Conservation (phyloP, 2,329 filamentous ascomycete species). For the Penicillium expansum region DNA sequence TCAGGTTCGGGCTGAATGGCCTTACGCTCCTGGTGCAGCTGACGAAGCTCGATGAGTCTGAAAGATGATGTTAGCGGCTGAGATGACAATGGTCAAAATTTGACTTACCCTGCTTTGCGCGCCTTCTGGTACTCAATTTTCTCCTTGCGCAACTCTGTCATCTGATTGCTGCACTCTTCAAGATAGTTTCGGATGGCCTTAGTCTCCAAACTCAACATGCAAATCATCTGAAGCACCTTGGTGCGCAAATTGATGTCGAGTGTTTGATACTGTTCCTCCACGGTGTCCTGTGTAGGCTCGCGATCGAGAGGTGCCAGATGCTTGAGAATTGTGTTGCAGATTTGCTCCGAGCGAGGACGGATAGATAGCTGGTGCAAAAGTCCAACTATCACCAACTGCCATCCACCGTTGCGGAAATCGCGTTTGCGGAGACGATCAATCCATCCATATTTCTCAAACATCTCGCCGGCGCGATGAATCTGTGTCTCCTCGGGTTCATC, state of each 20-base stretch:
- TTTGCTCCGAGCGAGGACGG: conserved; percentile 64
- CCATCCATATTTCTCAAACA: conserved; percentile 75
- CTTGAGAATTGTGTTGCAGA: conserved; percentile 74
- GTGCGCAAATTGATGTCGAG: conserved; percentile 83
- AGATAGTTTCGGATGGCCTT: conserved; percentile 84
- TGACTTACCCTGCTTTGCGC: conserved; percentile 59
- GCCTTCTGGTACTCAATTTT: conserved; percentile 90
- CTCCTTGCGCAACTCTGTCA: conserved; percentile 92
- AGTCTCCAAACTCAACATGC: conserved; percentile 80
- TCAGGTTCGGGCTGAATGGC: conserved; percentile 46
- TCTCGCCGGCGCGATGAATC: conserved; percentile 63
- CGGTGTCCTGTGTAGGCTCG: conserved; percentile 73
- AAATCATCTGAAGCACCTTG: conserved; percentile 77
- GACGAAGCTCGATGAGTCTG: conserved; percentile 46
- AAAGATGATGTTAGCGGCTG: conserved; percentile 11
- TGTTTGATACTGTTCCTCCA: conserved; percentile 66
- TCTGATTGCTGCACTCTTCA: conserved; percentile 86
- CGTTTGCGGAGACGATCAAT: conserved; percentile 77
- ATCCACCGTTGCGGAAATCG: conserved; percentile 83
- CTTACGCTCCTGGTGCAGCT: conserved; percentile 48
- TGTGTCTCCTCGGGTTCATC: conserved; percentile 39
- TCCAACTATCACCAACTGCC: conserved; percentile 86
- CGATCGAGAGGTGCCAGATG: conserved; percentile 76
- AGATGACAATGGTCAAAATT: not conserved
- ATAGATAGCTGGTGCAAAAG: conserved; percentile 81